Percentiles rank a stretch among this genome's conserved stretches.
Evolutionary conservation across 805 yeast genomes (phyloP).

Genomic region (Torulaspora quercuum): DNA sequence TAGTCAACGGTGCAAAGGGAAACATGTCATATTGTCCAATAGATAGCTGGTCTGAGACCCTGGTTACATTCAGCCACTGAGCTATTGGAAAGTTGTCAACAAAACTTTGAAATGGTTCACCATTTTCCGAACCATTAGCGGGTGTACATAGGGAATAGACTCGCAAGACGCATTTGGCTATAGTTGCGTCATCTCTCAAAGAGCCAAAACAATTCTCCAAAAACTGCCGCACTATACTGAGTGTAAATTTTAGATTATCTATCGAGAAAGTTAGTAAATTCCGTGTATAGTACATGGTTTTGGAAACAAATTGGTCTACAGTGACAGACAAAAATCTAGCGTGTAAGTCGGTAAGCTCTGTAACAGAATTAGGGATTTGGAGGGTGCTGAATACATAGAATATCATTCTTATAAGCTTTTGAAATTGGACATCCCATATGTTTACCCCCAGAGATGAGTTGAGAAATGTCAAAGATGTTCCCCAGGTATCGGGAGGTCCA

Average conservation of each 20-base stretch:
- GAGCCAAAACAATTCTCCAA: constrained; percentile 13
- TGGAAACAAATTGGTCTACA: constrained; percentile 16
- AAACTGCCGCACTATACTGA: constrained; percentile 17
- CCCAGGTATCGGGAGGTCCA: constrained; percentile 16
- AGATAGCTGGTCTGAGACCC: constrained; percentile 1
- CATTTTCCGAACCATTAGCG: not conserved
- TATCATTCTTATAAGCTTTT: constrained; percentile 27
- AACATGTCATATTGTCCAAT: constrained; percentile 2
- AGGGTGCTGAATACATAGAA: constrained; percentile 27
- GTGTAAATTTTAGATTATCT: constrained; percentile 22
- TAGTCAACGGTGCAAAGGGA: constrained; percentile 13
- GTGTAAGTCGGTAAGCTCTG: constrained; percentile 16
- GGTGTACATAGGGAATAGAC: constrained; percentile 22
- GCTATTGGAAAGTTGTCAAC: constrained; percentile 20
- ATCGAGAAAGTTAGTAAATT: constrained; percentile 11
- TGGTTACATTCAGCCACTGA: constrained; percentile 18
- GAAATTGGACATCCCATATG: constrained; percentile 28
- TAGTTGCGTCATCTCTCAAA: constrained; percentile 6
- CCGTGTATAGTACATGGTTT: constrained; percentile 4
- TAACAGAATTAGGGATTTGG: not conserved
- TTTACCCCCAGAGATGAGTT: constrained; percentile 22
- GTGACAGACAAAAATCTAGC: constrained; percentile 19
- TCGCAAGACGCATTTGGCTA: constrained; percentile 26
- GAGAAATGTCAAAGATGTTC: constrained; percentile 15
- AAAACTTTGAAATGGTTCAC: constrained; percentile 16